These are phyloP conservation scores for Mycena rebaudengoi DNA, from an alignment of 768 basidiomycete genomes.

Conservation along the genomic window DNA sequence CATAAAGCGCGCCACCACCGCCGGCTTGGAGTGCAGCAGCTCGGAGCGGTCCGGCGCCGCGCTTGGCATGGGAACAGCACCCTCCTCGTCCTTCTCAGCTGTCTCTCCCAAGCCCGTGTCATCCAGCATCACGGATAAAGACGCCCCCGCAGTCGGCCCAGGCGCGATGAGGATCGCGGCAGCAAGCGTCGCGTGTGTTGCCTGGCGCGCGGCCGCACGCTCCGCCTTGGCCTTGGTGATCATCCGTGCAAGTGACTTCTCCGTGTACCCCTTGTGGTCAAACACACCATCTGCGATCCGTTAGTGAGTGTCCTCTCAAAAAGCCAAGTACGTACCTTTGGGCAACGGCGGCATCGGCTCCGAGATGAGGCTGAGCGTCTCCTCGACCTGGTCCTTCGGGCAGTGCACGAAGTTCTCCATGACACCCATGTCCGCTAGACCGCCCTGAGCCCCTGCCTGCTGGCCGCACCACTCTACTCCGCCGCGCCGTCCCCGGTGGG, in stretches of 20 bases:
- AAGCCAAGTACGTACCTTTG: constrained; percentile 65
- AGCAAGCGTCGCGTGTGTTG: constrained; percentile 42
- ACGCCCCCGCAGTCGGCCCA: constrained; percentile 32
- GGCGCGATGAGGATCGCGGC: constrained; percentile 35
- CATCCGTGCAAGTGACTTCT: constrained; percentile 81
- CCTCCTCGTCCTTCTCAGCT: constrained; percentile 54
- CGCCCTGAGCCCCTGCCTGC: constrained; percentile 87
- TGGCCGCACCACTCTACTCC: constrained; percentile 67
- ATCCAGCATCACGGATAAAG: constrained; percentile 33
- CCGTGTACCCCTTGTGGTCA: constrained; percentile 89
- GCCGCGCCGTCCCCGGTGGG: constrained; percentile 60
- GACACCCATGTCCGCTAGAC: constrained; percentile 94
- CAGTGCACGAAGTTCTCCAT: constrained; percentile 97
- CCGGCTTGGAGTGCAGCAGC: constrained; percentile 74
- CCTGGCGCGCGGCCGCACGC: constrained; percentile 73
- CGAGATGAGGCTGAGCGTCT: constrained; percentile 86
- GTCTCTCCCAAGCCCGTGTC: constrained; percentile 28
- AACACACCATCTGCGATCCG: constrained; percentile 85
- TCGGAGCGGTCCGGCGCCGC: constrained; percentile 70
- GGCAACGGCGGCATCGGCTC: constrained; percentile 94
- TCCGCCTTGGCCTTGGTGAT: constrained; percentile 86
- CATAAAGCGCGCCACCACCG: constrained; percentile 87
- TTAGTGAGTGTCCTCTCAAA: constrained; percentile 9
- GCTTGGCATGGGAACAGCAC: constrained; percentile 40
- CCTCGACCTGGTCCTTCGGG: constrained; percentile 97